These are phyloP conservation scores for Kuraishia cidri DNA, from an alignment of 805 yeast genomes.

Conservation along the genomic window DNA sequence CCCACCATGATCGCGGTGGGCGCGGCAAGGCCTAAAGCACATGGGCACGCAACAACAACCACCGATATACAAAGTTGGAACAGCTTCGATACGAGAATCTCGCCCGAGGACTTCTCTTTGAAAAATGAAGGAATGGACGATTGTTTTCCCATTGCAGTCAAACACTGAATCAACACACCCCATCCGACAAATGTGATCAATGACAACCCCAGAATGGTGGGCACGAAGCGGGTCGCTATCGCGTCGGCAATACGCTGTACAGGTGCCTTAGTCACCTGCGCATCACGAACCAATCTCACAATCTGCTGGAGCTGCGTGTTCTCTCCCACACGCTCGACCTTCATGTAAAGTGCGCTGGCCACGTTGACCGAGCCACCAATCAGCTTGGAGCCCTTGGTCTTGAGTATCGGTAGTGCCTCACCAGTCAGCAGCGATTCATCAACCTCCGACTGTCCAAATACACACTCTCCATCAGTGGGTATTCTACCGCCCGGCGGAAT, in stretches of 20 bases:
- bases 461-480: slow-evolving; percentile 85
- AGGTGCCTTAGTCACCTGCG: slow-evolving; percentile 85
- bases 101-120: slow-evolving; percentile 6
- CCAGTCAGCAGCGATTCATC: slow-evolving; percentile 93
- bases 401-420: slow-evolving; percentile 71
- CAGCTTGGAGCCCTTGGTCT: slow-evolving; percentile 49
- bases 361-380: slow-evolving; percentile 93
- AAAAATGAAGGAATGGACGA: slow-evolving; percentile 16
- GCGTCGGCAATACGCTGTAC: slow-evolving; percentile 84
- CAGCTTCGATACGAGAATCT: slow-evolving; percentile 15
- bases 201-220: slow-evolving; percentile 56
- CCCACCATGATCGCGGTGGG: slow-evolving; percentile 99
- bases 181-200: slow-evolving; percentile 58
- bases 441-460: slow-evolving; percentile 72
- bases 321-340: slow-evolving; percentile 66
- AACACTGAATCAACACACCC: slow-evolving; percentile 30
- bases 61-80: slow-evolving; percentile 82
- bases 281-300: slow-evolving; percentile 77
- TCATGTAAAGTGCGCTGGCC: slow-evolving; percentile 58
- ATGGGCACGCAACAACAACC: slow-evolving; percentile 96
- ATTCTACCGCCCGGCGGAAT: slow-evolving; percentile 81
- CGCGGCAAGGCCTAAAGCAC: slow-evolving; percentile 95
- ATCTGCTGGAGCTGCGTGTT: slow-evolving; percentile 84
- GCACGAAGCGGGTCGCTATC: slow-evolving; percentile 81
- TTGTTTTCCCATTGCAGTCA: slow-evolving; percentile 4